Conservation (phyloP, 78 protist species). For the Planoprotostelium fungivorum region DNA sequence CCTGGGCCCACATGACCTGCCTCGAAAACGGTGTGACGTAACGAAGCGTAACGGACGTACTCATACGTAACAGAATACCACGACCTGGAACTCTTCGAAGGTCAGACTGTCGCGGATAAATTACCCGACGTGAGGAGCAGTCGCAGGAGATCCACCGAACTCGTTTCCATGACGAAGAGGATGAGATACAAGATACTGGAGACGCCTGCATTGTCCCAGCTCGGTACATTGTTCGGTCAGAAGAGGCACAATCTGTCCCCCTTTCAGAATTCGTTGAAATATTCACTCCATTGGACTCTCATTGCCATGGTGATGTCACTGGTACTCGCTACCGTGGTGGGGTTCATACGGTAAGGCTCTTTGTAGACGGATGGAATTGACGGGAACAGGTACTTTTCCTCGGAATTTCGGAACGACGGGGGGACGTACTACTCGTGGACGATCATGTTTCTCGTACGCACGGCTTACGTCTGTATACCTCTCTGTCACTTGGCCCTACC, state of each 20-base stretch:
- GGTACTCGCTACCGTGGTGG: background rate
- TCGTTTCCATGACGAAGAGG: background rate
- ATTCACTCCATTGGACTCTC: background rate
- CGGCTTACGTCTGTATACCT: background rate
- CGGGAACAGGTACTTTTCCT: background rate
- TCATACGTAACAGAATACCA: background rate
- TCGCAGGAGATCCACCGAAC: background rate
- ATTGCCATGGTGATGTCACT: background rate
- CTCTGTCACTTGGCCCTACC: background rate
- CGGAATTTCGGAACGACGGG: background rate
- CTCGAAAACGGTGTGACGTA: constrained; percentile 11
- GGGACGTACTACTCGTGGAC: background rate
- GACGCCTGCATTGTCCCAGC: background rate
- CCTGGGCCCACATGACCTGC: constrained; percentile 17
- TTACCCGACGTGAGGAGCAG: background rate
- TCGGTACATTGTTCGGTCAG: background rate
- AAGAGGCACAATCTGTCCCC: background rate
- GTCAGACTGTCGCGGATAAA: background rate
- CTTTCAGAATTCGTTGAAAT: background rate
- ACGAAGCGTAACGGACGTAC: background rate
- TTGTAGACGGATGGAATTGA: too few species aligned
- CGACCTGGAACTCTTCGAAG: background rate
- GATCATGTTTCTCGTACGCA: background rate
- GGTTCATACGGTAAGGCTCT: background rate
- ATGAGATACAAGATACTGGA: background rate